phyloP scores from a whole-genome alignment of 163 green algal species.

The Prototheca wickerhamii region DNA sequence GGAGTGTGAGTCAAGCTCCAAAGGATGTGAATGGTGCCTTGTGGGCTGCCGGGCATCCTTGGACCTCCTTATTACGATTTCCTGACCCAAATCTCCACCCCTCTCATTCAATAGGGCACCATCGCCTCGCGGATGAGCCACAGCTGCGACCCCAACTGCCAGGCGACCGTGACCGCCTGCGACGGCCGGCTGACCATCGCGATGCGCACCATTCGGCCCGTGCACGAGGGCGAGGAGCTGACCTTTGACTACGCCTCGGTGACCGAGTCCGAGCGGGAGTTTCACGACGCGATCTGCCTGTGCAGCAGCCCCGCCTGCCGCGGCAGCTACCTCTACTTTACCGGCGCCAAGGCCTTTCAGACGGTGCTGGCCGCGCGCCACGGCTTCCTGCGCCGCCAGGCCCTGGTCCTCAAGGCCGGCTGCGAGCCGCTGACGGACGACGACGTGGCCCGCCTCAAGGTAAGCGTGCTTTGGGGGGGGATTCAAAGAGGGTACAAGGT shows the following conservation, averaged over 20 bases:
- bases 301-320: slow-evolving; percentile 52
- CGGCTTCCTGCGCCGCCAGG: slow-evolving; percentile 69
- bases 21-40: no score
- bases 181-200: slow-evolving; percentile 67
- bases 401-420: slow-evolving; percentile 57
- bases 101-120: slow-evolving; percentile 30
- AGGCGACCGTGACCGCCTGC: slow-evolving; percentile 58
- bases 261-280: slow-evolving; percentile 82
- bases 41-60: neutral
- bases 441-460: slow-evolving; percentile 47
- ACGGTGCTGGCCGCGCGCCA: slow-evolving; percentile 68
- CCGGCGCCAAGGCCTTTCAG: slow-evolving; percentile 61
- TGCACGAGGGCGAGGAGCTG: slow-evolving; percentile 65
- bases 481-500: neutral
- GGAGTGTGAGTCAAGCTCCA: no score
- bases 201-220: slow-evolving; percentile 59
- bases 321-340: slow-evolving; percentile 80
- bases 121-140: slow-evolving; percentile 83
- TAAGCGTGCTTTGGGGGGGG: neutral
- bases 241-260: slow-evolving; percentile 82
- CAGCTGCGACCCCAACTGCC: slow-evolving; percentile 89
- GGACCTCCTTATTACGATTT: neutral
- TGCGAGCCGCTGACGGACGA: slow-evolving; percentile 40
- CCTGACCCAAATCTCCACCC: neutral
- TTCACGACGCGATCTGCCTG: slow-evolving; percentile 72